A percentile compares a stretch with the other conserved stretches of the same genome.
phyloP scores from a whole-genome alignment of 1,139 yeast species.

The Blastobotrys illinoisensis region DNA sequence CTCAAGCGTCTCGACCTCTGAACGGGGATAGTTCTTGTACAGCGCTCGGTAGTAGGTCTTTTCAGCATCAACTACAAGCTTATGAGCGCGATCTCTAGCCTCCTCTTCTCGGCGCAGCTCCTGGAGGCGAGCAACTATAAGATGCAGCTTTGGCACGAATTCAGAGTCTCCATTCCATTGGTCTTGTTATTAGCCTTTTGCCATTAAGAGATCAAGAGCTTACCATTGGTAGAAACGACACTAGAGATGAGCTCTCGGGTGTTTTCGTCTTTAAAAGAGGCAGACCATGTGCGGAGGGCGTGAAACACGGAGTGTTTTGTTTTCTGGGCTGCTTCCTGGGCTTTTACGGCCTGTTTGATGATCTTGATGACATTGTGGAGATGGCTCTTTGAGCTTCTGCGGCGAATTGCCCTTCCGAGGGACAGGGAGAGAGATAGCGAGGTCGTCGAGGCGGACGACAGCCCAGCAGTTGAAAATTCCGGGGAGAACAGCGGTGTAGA shows the following conservation, averaged over 20 bases:
- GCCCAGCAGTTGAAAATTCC: slow-evolving; percentile 7
- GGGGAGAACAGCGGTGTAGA: slow-evolving; percentile 7
- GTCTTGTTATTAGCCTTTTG: not conserved
- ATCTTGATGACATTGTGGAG: slow-evolving; percentile 14
- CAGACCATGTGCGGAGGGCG: slow-evolving; percentile 16
- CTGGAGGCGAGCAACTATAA: slow-evolving; percentile 16
- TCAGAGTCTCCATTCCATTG: slow-evolving; percentile 12
- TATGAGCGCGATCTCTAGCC: slow-evolving; percentile 11
- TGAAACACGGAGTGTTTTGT: slow-evolving; percentile 12
- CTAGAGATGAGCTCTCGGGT: slow-evolving; percentile 11
- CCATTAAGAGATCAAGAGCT: too few species aligned
- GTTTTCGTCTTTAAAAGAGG: slow-evolving; percentile 10
- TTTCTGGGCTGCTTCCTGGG: slow-evolving; percentile 14
- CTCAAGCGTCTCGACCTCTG: slow-evolving; percentile 17
- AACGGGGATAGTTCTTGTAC: slow-evolving; percentile 17
- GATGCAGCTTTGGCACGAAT: slow-evolving; percentile 10
- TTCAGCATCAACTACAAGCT: slow-evolving; percentile 17
- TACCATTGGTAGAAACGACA: not conserved
- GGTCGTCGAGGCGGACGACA: slow-evolving; percentile 8
- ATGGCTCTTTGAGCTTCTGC: slow-evolving; percentile 1
- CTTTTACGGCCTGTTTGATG: slow-evolving; percentile 14
- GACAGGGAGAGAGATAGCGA: slow-evolving; percentile 8
- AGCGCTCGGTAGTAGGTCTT: slow-evolving; percentile 18
- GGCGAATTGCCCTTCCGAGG: not conserved
- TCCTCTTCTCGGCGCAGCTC: slow-evolving; percentile 18